Percentiles rank a stretch among this genome's conserved stretches.
Evolutionary conservation across 495 filamentous ascomycete genomes (phyloP).

Genomic region (Pyrenula aspistea): DNA sequence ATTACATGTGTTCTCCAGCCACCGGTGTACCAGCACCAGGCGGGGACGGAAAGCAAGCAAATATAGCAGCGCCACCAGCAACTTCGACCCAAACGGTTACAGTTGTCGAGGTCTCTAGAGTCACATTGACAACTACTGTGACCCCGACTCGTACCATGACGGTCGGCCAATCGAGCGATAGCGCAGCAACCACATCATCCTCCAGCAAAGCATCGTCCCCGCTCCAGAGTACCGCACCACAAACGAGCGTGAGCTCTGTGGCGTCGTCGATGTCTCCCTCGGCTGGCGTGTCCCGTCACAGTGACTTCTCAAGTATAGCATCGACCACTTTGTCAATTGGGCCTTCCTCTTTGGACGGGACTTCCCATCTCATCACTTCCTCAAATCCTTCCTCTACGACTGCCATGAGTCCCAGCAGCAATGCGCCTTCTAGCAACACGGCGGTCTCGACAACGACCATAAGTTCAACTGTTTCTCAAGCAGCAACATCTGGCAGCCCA

Average conservation of each 20-base stretch:
- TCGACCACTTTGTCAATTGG: not conserved
- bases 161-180: not conserved
- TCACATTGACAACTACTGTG: not conserved
- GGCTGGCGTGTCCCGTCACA: not conserved
- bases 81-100: not conserved
- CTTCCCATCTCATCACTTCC: too few relatives aligned
- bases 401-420: not conserved
- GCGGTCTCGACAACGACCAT: not conserved
- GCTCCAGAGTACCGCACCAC: not conserved
- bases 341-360: too few relatives aligned
- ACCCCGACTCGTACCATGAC: not conserved
- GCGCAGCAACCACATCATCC: not conserved
- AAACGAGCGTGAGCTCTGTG: not conserved
- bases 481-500: not conserved
- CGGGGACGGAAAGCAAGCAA: not conserved
- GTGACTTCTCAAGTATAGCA: not conserved
- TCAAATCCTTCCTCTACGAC: not conserved
- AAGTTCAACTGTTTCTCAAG: not conserved
- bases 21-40: not conserved
- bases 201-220: not conserved
- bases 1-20: conserved; percentile 34
- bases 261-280: not conserved
- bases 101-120: not conserved
- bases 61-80: not conserved
- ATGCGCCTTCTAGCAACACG: not conserved